Evolutionary conservation across 306 rosid genomes (phyloP).

Genomic region (Gastrolobium villosum): DNA sequence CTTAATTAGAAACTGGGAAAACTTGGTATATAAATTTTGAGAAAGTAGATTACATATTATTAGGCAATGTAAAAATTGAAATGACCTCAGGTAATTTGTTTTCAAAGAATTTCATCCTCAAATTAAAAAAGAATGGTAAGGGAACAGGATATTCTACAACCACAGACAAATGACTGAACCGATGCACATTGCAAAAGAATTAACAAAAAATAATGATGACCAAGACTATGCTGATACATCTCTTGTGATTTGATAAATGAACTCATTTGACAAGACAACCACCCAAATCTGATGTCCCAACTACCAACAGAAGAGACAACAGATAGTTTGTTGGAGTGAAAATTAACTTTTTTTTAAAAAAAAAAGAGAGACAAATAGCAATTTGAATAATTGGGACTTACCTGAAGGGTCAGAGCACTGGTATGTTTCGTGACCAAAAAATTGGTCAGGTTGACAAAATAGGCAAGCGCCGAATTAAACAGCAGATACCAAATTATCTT

Average conservation of each 20-base stretch:
- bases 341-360: slow-evolving; percentile 27
- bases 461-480: slow-evolving; percentile 90
- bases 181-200: slow-evolving; percentile 27
- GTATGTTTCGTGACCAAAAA: slow-evolving; percentile 99
- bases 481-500: slow-evolving; percentile 96
- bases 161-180: background rate
- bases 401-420: slow-evolving; percentile 99
- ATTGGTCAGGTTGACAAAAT: slow-evolving; percentile 96
- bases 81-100: background rate
- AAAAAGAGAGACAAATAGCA: background rate
- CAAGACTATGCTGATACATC: slow-evolving; percentile 27
- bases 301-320: slow-evolving; percentile 30
- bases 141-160: slow-evolving; percentile 18
- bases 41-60: slow-evolving; percentile 22
- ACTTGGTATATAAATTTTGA: slow-evolving; percentile 8
- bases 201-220: background rate
- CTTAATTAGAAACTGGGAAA: slow-evolving; percentile 5
- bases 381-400: slow-evolving; percentile 49
- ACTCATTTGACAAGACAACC: slow-evolving; percentile 44
- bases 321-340: slow-evolving; percentile 23
- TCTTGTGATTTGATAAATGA: slow-evolving; percentile 23
- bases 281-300: slow-evolving; percentile 40
- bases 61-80: slow-evolving; percentile 29
- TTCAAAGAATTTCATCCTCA: slow-evolving; percentile 20
- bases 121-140: background rate